phyloP scores from a whole-genome alignment of 1,284 basidiomycete species.

The Malassezia pachydermatis region DNA sequence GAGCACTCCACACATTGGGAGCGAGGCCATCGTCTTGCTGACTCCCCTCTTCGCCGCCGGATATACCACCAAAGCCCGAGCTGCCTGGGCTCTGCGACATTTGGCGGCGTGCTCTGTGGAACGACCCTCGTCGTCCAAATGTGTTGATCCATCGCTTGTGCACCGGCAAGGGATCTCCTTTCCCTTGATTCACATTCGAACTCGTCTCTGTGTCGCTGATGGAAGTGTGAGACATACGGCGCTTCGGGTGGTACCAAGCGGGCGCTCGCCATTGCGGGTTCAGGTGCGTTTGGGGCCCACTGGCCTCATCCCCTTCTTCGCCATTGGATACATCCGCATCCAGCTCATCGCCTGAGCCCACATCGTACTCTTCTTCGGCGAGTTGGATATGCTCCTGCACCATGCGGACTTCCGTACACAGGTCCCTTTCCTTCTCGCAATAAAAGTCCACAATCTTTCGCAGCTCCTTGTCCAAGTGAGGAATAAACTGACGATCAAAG shows the following conservation, averaged over 20 bases:
- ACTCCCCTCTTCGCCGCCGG: too few species aligned
- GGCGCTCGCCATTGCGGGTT: not conserved
- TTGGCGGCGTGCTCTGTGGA: not conserved
- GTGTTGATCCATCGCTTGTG: conserved; percentile 12
- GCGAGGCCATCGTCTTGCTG: conserved; percentile 49
- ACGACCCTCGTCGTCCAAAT: conserved; percentile 12
- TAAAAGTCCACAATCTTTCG: conserved; percentile 76
- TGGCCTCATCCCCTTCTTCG: conserved; percentile 51
- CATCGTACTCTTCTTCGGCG: conserved; percentile 27
- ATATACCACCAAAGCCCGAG: conserved; percentile 2
- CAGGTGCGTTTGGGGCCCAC: not conserved
- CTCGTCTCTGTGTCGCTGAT: conserved; percentile 7
- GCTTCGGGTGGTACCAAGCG: not conserved
- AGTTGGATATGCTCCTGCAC: conserved; percentile 31
- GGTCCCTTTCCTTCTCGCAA: conserved; percentile 54
- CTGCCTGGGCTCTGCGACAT: not conserved
- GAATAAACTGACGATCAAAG: conserved; percentile 36
- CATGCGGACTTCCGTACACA: conserved; percentile 24
- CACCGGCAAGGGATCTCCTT: conserved; percentile 1
- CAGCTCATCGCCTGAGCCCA: conserved; percentile 55
- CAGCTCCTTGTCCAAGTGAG: conserved; percentile 69
- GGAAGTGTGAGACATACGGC: conserved; percentile 1
- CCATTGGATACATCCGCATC: conserved; percentile 56
- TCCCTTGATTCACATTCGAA: not conserved
- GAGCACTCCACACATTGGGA: conserved; percentile 59